Percentiles rank a stretch among this genome's conserved stretches.
phyloP scores from a whole-genome alignment of 352 stramenopile genomes.

The Globisporangium apiculatum region DNA sequence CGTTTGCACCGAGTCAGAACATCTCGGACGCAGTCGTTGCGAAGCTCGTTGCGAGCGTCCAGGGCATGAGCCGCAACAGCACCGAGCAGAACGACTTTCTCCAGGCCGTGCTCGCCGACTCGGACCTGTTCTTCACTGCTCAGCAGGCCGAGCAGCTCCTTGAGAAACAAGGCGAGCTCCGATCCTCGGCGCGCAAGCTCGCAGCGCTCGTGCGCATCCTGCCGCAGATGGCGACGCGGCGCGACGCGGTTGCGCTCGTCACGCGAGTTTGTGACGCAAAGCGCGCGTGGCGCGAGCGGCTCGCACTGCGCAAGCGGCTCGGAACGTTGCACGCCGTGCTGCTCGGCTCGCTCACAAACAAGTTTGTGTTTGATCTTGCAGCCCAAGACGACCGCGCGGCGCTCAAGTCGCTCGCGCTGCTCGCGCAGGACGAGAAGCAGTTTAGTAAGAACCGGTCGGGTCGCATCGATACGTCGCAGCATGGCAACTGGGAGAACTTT shows the following conservation, averaged over 20 bases:
- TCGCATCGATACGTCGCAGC: conserved; percentile 66
- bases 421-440: conserved; percentile 67
- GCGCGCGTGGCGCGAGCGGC: conserved; percentile 46
- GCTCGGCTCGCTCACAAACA: conserved; percentile 58
- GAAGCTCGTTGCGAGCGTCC: conserved; percentile 31
- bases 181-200: conserved; percentile 22
- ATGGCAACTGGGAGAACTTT: conserved; percentile 89
- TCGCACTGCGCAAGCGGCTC: conserved; percentile 46
- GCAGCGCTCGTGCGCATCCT: conserved; percentile 32
- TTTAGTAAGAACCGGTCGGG: conserved; percentile 52
- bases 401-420: conserved; percentile 48
- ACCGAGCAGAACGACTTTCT: conserved; percentile 59
- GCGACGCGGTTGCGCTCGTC: conserved; percentile 45
- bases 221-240: conserved; percentile 56
- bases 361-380: conserved; percentile 54
- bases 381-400: conserved; percentile 30
- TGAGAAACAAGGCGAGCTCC: conserved; percentile 30
- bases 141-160: conserved; percentile 60
- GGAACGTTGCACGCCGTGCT: conserved; percentile 55
- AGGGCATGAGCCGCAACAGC: conserved; percentile 36
- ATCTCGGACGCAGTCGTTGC: conserved; percentile 34
- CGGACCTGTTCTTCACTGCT: conserved; percentile 60
- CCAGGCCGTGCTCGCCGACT: conserved; percentile 36
- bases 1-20: conserved; percentile 4
- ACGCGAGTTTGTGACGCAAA: conserved; percentile 26